phyloP scores from a whole-genome alignment of 2,329 filamentous ascomycete species.

The Colletotrichum siamense region DNA sequence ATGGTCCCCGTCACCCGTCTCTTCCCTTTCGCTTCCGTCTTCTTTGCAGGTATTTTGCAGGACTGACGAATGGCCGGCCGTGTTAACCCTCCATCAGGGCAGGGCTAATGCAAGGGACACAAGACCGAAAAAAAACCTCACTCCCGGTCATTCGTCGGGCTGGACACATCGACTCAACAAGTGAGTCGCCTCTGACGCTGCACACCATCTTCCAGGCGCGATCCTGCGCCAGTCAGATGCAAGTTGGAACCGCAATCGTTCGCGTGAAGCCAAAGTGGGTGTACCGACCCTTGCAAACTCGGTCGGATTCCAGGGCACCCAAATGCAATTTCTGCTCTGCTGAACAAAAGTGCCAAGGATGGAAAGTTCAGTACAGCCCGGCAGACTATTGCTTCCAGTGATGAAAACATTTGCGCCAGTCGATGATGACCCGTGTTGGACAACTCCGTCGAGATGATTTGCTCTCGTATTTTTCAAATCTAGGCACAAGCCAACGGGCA shows the following conservation, averaged over 20 bases:
- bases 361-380: not conserved
- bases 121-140: conserved; percentile 5
- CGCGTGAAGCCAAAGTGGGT: not conserved
- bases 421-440: not conserved
- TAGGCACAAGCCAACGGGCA: not conserved
- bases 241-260: not conserved
- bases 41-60: not conserved
- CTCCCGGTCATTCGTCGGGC: not conserved
- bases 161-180: not conserved
- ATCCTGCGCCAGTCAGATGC: not conserved
- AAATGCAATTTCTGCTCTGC: not conserved
- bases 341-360: not conserved
- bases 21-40: conserved; percentile 8
- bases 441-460: not conserved
- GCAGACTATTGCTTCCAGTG: not conserved
- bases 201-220: not conserved
- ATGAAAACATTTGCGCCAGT: not conserved
- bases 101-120: conserved; percentile 19
- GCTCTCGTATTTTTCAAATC: not conserved
- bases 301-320: not conserved
- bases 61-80: not conserved
- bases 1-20: conserved; percentile 2
- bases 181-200: not conserved
- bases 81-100: conserved; percentile 7
- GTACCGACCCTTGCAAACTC: not conserved